Evolutionary conservation across 768 basidiomycete genomes (phyloP).

Genomic region (Phanerochaete sordida): DNA sequence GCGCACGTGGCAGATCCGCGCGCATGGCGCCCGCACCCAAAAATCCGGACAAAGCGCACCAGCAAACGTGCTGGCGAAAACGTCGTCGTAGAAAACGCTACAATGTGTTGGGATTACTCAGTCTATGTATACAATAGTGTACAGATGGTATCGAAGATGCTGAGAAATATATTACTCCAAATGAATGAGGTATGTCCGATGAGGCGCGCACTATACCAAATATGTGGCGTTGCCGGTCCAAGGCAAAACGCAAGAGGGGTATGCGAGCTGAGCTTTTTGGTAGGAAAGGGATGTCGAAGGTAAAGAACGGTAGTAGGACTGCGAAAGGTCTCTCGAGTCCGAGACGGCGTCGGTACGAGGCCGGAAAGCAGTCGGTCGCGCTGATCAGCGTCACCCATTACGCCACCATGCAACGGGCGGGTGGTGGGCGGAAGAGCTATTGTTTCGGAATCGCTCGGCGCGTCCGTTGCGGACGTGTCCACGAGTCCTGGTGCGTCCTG

Average conservation of each 20-base stretch:
- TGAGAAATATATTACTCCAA: background rate
- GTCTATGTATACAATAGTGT: background rate
- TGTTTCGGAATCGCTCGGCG: background rate
- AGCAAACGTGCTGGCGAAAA: background rate
- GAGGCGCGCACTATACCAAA: background rate
- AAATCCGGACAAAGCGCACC: background rate
- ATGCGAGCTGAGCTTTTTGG: background rate
- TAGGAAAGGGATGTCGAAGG: too few relatives aligned
- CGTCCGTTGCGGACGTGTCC: constrained; percentile 3
- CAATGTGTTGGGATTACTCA: background rate
- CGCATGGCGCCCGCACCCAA: background rate
- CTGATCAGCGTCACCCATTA: background rate
- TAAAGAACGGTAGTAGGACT: too few relatives aligned
- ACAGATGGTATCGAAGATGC: background rate
- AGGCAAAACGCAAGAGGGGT: background rate
- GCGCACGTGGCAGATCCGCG: constrained; percentile 4
- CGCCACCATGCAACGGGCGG: background rate
- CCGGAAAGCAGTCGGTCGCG: background rate
- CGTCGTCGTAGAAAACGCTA: background rate
- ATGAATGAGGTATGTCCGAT: too few relatives aligned
- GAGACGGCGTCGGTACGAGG: background rate
- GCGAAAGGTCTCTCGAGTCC: too few relatives aligned
- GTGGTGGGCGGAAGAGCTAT: background rate
- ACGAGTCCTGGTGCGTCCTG: background rate
- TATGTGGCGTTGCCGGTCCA: background rate